Base-by-base conservation (phyloP, 129 eudicot genomes). In the Chrysanthemum seticuspe region DNA sequence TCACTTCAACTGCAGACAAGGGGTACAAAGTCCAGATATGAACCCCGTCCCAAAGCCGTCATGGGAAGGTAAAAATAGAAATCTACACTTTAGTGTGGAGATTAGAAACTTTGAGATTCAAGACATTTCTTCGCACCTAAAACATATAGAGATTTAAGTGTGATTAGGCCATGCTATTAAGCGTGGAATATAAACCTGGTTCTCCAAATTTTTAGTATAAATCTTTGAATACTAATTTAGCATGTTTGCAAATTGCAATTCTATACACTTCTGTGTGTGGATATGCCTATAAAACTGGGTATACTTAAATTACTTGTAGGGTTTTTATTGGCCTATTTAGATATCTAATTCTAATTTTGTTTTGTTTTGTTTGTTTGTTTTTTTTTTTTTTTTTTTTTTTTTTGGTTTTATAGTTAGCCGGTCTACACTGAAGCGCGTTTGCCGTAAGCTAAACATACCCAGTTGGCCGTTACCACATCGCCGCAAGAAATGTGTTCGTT, bases 351-450 rank as follows among this genome's bases (percentile, higher is more conserved):
- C 36, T 11, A 19, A 7, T 23, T 68, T 15, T 27, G 18, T 11
- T 15, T 15, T 6, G 13, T 6, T 2, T 40, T 5, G 1, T 7
- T 51, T 59, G 3, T 15, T 15, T 6, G 12, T 6, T 9, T 40
- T 5, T 7, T 7, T 51, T 59, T 51, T n/a, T n/a, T n/a, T n/a
- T n/a, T n/a, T 10, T n/a, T 15, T 6, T 25, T 5, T 9, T 36
- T 5, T 6, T 6, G n/a, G n/a, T n/a, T 51, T 72, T 51, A 49
- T 45, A 74, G 78, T 63, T 74, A 74, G 71, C 71, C 53, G 78
- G 16, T 74, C 78, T 51, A 62, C 78, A 16, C 71, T 63, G 1
- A 74, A 74, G 52, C 71, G 71, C 21, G 16, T 74, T 56, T 74
- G 71, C 53, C 47, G 62, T n/a, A 18, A 63, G 63, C 52, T 49